Base-by-base conservation (phyloP, 129 eudicot species). In the Flaveria bidentis region DNA sequence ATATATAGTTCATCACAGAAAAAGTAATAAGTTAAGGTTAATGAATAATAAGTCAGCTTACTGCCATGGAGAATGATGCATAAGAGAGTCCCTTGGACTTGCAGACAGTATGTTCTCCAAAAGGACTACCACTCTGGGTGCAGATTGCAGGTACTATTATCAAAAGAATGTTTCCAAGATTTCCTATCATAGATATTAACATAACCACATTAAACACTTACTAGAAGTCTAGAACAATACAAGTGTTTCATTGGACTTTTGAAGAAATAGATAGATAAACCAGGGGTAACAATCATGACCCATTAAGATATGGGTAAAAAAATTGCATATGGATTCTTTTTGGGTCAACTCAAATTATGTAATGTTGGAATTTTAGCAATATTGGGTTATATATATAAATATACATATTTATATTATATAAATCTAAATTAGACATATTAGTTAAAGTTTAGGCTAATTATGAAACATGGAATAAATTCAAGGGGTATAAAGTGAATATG, bases 41-140 rank as follows among this genome's bases (percentile, higher is more conserved):
- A 25, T 57, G 60, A 20, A n/a, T 14, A 9, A 9, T 0, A 15
- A 62, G 63, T 26, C 6, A 16, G 47, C 56, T 77, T 73, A 93
- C 98, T 36, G 96, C 97, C 93, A 94, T 85, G 55, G 97, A 94
- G 88, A 95, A 89, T 11, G 97, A 91, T 25, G 90, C 77, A 72
- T 95, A 95, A 0, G 99, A 89, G 75, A 95, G 89, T 60, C 96
- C 99, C 56, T 76, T 70, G 9, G 89, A 58, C 41, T 87, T n/a
- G 53, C 99, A 95, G 51, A 68, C 69, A 6, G 45, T 72, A 53
- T 86, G 90, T 78, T 89, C 96, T 15, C 97, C 97, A 57, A 95
- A 95, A 18, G 99, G 99, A 79, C 87, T 91, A 4, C 99, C 97
- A 30, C 81, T 79, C 61, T 95, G 92, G 0, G 77, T 67, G 82